These are phyloP conservation scores for Zea mays DNA, from an alignment of 176 grass and related monocot species.

Conservation along the genomic window DNA sequence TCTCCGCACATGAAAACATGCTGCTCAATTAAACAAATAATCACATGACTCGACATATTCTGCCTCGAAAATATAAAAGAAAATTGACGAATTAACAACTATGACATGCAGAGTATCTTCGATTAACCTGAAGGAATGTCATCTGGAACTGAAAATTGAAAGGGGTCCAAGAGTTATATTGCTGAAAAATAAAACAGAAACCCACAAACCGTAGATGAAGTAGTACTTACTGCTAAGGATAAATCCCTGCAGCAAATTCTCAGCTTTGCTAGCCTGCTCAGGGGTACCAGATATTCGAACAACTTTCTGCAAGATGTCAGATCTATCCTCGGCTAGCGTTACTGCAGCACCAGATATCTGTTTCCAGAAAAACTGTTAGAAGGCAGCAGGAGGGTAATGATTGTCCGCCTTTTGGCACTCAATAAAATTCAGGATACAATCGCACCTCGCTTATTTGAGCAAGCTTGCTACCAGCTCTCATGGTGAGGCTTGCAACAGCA, in stretches of 20 bases:
- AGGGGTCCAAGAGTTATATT: constrained; percentile 17
- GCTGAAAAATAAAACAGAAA: background rate
- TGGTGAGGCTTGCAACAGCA: constrained; percentile 73
- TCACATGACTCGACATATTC: constrained; percentile 19
- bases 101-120: constrained; percentile 1
- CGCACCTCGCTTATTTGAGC: constrained; percentile 90
- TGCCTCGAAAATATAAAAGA: constrained; percentile 1
- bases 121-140: constrained; percentile 61
- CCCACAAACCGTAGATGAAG: background rate
- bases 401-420: background rate
- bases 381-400: constrained; percentile 5
- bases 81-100: background rate
- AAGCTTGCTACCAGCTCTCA: constrained; percentile 96
- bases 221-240: constrained; percentile 92
- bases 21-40: constrained; percentile 26
- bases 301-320: constrained; percentile 59
- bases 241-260: constrained; percentile 90
- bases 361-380: constrained; percentile 35
- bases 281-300: constrained; percentile 94
- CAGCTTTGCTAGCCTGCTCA: constrained; percentile 85
- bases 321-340: constrained; percentile 63
- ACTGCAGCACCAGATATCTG: constrained; percentile 93
- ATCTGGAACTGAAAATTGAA: constrained; percentile 57
- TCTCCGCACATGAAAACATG: constrained; percentile 19
- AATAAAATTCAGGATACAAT: constrained; percentile 26